Evolutionary conservation across 164 flowering plant genomes (phyloP).

Genomic region (Magnolia sinica): DNA sequence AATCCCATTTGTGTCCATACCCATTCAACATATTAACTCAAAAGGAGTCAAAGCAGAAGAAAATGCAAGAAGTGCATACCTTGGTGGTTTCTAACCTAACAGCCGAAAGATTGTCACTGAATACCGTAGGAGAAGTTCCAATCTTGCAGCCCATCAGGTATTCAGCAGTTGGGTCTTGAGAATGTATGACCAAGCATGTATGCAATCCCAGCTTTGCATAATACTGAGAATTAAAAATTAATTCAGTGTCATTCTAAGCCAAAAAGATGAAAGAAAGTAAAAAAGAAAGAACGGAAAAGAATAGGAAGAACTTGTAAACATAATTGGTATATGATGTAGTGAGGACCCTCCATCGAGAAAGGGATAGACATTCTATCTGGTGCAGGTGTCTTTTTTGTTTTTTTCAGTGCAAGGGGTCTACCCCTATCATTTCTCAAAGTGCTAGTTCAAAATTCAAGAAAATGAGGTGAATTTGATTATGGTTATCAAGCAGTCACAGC

Average conservation of each 20-base stretch:
- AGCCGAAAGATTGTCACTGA: constrained; percentile 62
- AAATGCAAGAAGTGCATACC: constrained; percentile 36
- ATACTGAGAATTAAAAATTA: constrained; percentile 39
- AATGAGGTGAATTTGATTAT: too few relatives aligned
- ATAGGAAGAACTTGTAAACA: too few relatives aligned
- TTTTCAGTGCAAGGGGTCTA: too few relatives aligned
- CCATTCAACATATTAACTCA: not conserved
- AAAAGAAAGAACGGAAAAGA: not conserved
- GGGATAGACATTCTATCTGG: too few relatives aligned
- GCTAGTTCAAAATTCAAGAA: too few relatives aligned
- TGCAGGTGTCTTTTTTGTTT: too few relatives aligned
- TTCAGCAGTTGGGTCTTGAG: constrained; percentile 86
- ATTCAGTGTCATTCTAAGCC: not conserved
- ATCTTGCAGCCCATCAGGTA: constrained; percentile 71
- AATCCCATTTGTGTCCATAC: not conserved
- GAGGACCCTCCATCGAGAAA: too few relatives aligned
- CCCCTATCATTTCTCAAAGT: too few relatives aligned
- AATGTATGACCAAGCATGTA: constrained; percentile 80
- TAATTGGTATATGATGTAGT: too few relatives aligned
- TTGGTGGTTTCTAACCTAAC: constrained; percentile 80
- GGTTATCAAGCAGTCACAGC: too few relatives aligned
- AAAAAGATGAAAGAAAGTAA: not conserved
- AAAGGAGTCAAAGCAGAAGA: constrained; percentile 10
- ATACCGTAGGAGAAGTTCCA: constrained; percentile 56
- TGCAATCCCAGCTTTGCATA: constrained; percentile 68